phyloP scores from a whole-genome alignment of 257 asterid genomes.

The Echium plantagineum region DNA sequence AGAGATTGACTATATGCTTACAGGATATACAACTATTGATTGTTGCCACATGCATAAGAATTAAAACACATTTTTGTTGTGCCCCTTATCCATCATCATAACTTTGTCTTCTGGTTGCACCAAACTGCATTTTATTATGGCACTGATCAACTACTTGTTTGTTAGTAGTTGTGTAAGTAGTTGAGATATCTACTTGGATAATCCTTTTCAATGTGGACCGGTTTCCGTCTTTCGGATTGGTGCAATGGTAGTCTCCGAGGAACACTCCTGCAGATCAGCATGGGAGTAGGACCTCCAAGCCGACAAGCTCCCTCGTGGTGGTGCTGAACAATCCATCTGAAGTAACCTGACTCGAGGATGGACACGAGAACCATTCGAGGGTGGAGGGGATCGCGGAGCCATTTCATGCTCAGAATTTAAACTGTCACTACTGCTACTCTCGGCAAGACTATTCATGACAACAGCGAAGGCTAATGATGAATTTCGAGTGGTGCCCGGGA shows the following conservation, averaged over 20 bases:
- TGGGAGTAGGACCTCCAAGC: slow-evolving; percentile 54
- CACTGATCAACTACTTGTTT: not conserved
- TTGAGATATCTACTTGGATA: not conserved
- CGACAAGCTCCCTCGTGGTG: slow-evolving; percentile 19
- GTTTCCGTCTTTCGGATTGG: slow-evolving; percentile 9
- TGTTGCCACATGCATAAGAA: no score
- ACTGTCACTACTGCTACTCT: slow-evolving; percentile 7
- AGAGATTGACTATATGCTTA: no score
- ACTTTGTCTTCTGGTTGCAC: no score
- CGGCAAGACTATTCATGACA: slow-evolving; percentile 24
- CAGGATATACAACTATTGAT: no score
- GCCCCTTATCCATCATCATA: no score
- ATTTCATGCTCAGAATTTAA: not conserved
- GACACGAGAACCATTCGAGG: not conserved
- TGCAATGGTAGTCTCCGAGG: slow-evolving; percentile 10
- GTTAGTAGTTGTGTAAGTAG: not conserved
- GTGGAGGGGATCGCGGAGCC: not conserved
- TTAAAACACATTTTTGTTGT: no score
- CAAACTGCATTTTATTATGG: not conserved
- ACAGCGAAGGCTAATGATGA: slow-evolving; percentile 41
- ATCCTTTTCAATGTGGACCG: slow-evolving; percentile 11
- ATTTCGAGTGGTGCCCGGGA: slow-evolving; percentile 22
- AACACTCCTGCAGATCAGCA: slow-evolving; percentile 51
- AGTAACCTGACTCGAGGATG: slow-evolving; percentile 8
- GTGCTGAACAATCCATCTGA: slow-evolving; percentile 8